phyloP scores from a whole-genome alignment of 306 rosid species.

The Pterocarpus santalinus region DNA sequence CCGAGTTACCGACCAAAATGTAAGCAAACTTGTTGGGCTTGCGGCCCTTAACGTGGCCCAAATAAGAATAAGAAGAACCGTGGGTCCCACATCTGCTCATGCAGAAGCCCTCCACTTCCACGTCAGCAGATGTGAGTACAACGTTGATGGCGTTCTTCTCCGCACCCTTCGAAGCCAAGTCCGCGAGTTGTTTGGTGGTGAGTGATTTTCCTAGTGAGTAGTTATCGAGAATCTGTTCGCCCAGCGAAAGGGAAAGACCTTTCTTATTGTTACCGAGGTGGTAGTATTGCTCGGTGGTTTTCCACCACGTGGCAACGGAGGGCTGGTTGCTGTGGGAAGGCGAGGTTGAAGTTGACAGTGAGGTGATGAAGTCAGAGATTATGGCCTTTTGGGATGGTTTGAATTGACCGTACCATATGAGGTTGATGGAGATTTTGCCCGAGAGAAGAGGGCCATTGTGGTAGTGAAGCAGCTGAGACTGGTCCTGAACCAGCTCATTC shows the following conservation, averaged over 20 bases:
- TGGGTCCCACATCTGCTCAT: conserved; percentile 76
- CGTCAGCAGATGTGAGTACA: conserved; percentile 71
- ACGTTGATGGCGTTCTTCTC: conserved; percentile 70
- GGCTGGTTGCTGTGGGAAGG: conserved; percentile 48
- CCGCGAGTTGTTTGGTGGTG: conserved; percentile 2
- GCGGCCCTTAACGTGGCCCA: conserved; percentile 41
- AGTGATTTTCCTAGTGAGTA: conserved; percentile 49
- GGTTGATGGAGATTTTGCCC: conserved; percentile 73
- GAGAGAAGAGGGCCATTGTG: conserved; percentile 87
- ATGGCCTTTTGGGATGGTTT: conserved; percentile 78
- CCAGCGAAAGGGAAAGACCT: conserved; percentile 51
- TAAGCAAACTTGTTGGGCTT: conserved; percentile 68
- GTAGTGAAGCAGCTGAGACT: conserved; percentile 64
- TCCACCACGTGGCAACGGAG: conserved; percentile 83
- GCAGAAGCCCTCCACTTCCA: conserved; percentile 71
- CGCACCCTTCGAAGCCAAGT: conserved; percentile 38
- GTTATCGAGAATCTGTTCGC: conserved; percentile 56
- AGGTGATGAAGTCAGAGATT: conserved; percentile 68
- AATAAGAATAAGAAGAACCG: conserved; percentile 52
- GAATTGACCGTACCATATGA: conserved; percentile 82
- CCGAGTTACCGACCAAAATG: conserved; percentile 86
- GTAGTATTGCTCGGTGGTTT: conserved; percentile 71
- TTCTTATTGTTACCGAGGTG: conserved; percentile 40
- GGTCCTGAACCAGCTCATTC: conserved; percentile 59
- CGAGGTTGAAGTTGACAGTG: conserved; percentile 46